These are phyloP conservation scores for Kluyveromyces lactis DNA, from an alignment of 805 yeast species.

Conservation along the genomic window DNA sequence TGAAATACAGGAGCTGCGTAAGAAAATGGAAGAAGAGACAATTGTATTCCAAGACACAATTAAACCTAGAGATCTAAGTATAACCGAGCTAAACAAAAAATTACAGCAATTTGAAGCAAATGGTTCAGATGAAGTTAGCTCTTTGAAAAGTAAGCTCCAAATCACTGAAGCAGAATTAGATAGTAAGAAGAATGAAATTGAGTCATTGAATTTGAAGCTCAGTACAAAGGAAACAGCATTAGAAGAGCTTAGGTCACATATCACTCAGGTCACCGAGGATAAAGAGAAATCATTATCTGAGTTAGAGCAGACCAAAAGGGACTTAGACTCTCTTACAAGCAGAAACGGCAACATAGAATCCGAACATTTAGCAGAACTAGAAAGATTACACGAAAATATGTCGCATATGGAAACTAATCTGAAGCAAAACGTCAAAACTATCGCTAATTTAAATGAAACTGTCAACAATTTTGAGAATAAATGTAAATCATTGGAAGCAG, in stretches of 20 bases:
- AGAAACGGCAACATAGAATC: conserved; percentile 23
- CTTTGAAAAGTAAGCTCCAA: not conserved
- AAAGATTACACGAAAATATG: conserved; percentile 29
- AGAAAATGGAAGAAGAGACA: not conserved
- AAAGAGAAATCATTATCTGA: not conserved
- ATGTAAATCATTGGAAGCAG: conserved; percentile 14
- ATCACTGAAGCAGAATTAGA: not conserved
- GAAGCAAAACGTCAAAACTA: conserved; percentile 22
- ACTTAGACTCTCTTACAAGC: conserved; percentile 22
- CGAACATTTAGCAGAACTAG: conserved; percentile 32
- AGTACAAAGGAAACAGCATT: not conserved
- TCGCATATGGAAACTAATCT: conserved; percentile 26
- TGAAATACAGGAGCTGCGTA: not conserved
- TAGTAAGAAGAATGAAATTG: not conserved
- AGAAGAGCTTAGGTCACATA: not conserved
- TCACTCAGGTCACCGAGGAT: not conserved
- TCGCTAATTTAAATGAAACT: conserved; percentile 20
- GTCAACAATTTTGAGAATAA: conserved; percentile 21
- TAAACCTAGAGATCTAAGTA: not conserved
- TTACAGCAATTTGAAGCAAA: conserved; percentile 4
- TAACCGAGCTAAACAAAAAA: conserved; percentile 4
- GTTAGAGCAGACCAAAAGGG: conserved; percentile 13
- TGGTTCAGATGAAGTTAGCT: not conserved
- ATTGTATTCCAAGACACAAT: not conserved
- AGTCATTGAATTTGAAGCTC: too few species aligned